Percentiles rank a stretch among this genome's conserved stretches.
These are phyloP conservation scores for Gremmenia infestans DNA, from an alignment of 2,329 filamentous ascomycete genomes.

Conservation along the genomic window DNA sequence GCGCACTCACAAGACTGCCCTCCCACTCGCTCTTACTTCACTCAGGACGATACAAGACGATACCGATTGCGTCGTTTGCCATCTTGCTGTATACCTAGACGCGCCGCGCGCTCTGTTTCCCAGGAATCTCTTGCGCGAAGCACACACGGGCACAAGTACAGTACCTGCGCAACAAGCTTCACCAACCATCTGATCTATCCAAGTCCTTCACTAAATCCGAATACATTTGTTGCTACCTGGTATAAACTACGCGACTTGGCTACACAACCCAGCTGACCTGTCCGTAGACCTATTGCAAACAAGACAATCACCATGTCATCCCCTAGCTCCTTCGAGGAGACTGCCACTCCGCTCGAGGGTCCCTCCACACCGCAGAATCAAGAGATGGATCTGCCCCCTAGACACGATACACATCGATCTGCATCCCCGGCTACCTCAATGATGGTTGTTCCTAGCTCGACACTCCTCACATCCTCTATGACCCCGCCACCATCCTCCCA, in stretches of 20 bases:
- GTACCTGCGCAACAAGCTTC: not conserved
- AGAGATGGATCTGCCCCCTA: slow-evolving; percentile 14
- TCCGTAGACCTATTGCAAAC: not conserved
- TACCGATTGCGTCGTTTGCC: not conserved
- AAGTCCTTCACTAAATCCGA: not conserved
- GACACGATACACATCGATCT: slow-evolving; percentile 10
- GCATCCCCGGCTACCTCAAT: slow-evolving; percentile 18
- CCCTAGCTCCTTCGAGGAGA: slow-evolving; percentile 21
- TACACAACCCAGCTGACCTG: not conserved
- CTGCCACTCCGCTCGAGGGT: slow-evolving; percentile 17
- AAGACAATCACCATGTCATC: slow-evolving; percentile 20
- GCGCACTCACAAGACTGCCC: too few relatives aligned
- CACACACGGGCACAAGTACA: not conserved
- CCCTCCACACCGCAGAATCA: slow-evolving; percentile 22
- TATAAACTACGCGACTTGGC: not conserved
- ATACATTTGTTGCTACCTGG: too few relatives aligned
- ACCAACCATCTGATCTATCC: not conserved
- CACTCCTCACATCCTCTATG: slow-evolving; percentile 40
- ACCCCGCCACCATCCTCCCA: slow-evolving; percentile 62
- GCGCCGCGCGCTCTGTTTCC: not conserved
- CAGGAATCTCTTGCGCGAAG: not conserved
- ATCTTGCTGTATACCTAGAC: not conserved
- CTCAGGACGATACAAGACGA: not conserved
- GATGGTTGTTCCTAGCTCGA: slow-evolving; percentile 31
- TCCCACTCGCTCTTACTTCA: too few relatives aligned